Evolutionary conservation across 768 basidiomycete genomes (phyloP).

Genomic region (Mycena capillaripes): DNA sequence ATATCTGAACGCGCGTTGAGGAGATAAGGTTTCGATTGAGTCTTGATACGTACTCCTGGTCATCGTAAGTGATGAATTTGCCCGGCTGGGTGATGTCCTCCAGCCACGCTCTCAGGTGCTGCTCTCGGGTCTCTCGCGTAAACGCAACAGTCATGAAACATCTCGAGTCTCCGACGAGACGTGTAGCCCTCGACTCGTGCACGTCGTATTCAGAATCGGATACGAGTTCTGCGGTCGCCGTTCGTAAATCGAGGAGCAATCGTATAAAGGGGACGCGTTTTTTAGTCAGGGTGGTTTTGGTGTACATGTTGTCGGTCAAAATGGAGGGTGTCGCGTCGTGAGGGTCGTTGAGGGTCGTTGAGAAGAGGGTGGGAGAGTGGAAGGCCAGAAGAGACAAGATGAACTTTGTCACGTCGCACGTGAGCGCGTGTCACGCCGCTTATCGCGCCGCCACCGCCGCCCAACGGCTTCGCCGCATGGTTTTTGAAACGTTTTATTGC

Average conservation of each 20-base stretch:
- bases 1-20: conserved; percentile 25
- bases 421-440: conserved; percentile 10
- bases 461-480: too few species aligned
- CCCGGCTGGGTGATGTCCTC: conserved; percentile 18
- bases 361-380: conserved; percentile 6
- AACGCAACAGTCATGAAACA: conserved; percentile 34
- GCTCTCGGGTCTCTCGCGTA: neutral
- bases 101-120: conserved; percentile 23
- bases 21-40: neutral
- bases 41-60: conserved; percentile 24
- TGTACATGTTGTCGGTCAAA: conserved; percentile 13
- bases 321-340: conserved; percentile 23
- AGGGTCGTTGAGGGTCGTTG: neutral
- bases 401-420: conserved; percentile 18
- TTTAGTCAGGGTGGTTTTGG: conserved; percentile 16
- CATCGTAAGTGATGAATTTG: conserved; percentile 4
- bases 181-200: conserved; percentile 34
- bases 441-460: neutral
- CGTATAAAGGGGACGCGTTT: conserved; percentile 21
- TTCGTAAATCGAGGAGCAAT: conserved; percentile 20
- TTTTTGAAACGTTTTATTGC: too few species aligned
- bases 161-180: conserved; percentile 32
- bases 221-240: neutral
- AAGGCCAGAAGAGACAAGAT: neutral
- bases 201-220: conserved; percentile 21